Base-by-base conservation (phyloP, 1,139 yeast species). In the Candida sp. region DNA sequence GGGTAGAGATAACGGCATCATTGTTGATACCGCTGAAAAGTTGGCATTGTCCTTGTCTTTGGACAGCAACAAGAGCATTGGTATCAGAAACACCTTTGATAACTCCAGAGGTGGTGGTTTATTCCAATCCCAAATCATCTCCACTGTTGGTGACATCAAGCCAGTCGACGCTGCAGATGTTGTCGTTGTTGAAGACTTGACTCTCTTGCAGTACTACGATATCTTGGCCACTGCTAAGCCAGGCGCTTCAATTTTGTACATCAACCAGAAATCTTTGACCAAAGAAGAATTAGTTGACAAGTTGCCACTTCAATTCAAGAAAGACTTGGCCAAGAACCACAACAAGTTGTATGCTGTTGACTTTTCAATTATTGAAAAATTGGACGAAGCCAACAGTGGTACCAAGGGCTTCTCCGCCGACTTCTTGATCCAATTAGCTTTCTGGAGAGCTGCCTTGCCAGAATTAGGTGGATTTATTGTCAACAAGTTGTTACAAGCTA, bases 331-430 rank as follows among this genome's bases (percentile, higher is more conserved):
- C 34, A 70, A 69, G 31, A 85, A 84, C 65, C 73, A 81, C 45
- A 73, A 84, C 61, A 72, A 76, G 45, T 69, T 90, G 51, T 70
- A 74, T 46, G 69, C 85, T 31, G 65, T 89, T 49, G 93, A 89
- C 66, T 77, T 80, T 57, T 76, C 84, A 9, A 70, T 84, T 54
- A 83, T 87, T 42, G 90, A 85, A 51, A 81, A 80, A 8, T 68
- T 76, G 53, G 76, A 72, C 49, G 67, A 70, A 32, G 58, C 69
- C 43, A 70, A 68, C 52, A 86, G 84, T 51, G 86, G 86, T 50
- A 88, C 96, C 40, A 81, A 84, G 60, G 96, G 96, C 22, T 85
- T 92, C 65, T 86, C 96, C 2, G 80, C 80, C 37, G 82, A 85
- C 42, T 86, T 91, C 68, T 90, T 91, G 51, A 73, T 84, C 52